Conservation (phyloP, 768 basidiomycete genomes). For the Lyophyllum semitale region DNA sequence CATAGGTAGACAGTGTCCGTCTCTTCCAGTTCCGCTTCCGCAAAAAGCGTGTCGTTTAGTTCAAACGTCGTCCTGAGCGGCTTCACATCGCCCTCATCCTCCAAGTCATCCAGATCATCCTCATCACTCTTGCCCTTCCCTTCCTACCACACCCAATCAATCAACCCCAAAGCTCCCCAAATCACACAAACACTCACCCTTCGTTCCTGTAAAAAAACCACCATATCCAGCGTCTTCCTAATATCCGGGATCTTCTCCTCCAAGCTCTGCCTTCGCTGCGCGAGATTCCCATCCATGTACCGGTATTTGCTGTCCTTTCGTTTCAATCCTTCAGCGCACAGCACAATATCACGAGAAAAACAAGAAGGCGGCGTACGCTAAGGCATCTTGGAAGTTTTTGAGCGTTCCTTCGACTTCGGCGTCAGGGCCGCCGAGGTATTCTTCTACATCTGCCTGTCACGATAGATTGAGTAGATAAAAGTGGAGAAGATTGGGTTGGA, state of each 20-base stretch:
- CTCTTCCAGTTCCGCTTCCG: constrained; percentile 86
- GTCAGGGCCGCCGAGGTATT: constrained; percentile 79
- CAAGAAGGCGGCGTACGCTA: constrained; percentile 68
- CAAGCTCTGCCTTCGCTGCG: constrained; percentile 74
- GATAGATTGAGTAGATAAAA: neutral
- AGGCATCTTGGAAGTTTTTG: constrained; percentile 85
- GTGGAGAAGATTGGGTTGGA: neutral
- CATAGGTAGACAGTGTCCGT: constrained; percentile 91
- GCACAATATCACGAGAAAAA: constrained; percentile 10
- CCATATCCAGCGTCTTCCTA: constrained; percentile 88
- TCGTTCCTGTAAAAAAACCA: constrained; percentile 74
- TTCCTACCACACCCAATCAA: constrained; percentile 43
- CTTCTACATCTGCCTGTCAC: constrained; percentile 79
- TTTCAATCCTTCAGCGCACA: constrained; percentile 22
- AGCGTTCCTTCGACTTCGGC: constrained; percentile 78
- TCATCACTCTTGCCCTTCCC: constrained; percentile 54
- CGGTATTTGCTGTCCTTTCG: constrained; percentile 88
- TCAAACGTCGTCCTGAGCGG: constrained; percentile 88
- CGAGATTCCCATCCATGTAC: constrained; percentile 91
- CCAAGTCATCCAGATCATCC: constrained; percentile 57
- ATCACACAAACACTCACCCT: constrained; percentile 47
- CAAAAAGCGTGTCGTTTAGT: constrained; percentile 92
- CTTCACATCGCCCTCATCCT: constrained; percentile 46
- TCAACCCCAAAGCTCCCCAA: neutral
- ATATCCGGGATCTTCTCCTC: constrained; percentile 98